Evolutionary conservation across 108 stramenopile genomes (phyloP).

Genomic region (Cyclostephanos tholiformis): DNA sequence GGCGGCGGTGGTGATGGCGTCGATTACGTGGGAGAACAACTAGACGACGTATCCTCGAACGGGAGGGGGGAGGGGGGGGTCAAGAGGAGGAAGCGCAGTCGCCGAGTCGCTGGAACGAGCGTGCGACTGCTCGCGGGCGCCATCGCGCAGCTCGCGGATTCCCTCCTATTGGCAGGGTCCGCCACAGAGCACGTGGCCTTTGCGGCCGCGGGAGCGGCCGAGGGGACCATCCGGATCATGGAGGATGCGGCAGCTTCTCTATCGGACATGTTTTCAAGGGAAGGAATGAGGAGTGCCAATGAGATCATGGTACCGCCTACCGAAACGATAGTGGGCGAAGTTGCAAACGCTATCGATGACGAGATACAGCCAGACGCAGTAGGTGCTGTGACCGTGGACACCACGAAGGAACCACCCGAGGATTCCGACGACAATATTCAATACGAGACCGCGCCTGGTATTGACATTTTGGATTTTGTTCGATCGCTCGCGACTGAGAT

Average conservation of each 20-base stretch:
- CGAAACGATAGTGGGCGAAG: background rate
- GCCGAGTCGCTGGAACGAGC: conserved; percentile 39
- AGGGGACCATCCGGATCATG: conserved; percentile 46
- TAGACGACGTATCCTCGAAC: background rate
- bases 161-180: conserved; percentile 47
- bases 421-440: background rate
- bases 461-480: background rate
- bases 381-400: background rate
- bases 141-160: conserved; percentile 50
- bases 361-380: background rate
- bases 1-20: conserved; percentile 7
- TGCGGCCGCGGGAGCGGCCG: conserved; percentile 46
- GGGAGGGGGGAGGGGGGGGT: background rate
- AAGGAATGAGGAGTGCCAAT: conserved; percentile 11
- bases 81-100: conserved; percentile 12
- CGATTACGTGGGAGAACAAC: background rate
- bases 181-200: conserved; percentile 53
- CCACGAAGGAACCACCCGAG: background rate
- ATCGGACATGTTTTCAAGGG: conserved; percentile 35
- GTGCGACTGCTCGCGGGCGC: conserved; percentile 50
- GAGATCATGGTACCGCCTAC: background rate
- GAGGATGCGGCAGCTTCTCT: conserved; percentile 43
- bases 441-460: background rate
- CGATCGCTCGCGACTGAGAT: conserved; percentile 8
- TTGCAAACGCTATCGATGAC: background rate